Conservation (phyloP, 2,329 filamentous ascomycete genomes). For the Cryphonectria nitschkei region DNA sequence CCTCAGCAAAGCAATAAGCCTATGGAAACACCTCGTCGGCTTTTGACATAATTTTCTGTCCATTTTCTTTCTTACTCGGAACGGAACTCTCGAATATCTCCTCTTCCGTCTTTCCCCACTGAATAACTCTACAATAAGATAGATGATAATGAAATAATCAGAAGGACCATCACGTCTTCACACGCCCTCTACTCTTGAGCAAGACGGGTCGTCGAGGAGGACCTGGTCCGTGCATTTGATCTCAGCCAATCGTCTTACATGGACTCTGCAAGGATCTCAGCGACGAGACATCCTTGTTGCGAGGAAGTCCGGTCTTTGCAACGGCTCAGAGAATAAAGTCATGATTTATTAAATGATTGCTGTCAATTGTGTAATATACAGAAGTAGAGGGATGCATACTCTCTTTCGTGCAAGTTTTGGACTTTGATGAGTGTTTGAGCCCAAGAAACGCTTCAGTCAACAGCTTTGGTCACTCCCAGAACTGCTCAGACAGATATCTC, state of each 20-base stretch:
- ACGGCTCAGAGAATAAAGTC: not conserved
- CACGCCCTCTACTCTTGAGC: not conserved
- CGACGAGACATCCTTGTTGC: not conserved
- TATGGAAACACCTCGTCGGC: too few relatives aligned
- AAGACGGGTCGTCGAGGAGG: not conserved
- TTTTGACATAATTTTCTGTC: too few relatives aligned
- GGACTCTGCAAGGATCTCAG: not conserved
- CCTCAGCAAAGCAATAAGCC: too few relatives aligned
- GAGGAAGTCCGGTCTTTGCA: not conserved
- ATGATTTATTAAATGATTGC: not conserved
- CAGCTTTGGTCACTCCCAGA: too few relatives aligned
- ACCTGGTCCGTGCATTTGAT: not conserved
- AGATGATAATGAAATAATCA: not conserved
- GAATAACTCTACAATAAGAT: too few relatives aligned
- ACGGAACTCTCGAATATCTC: too few relatives aligned
- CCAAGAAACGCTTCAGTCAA: too few relatives aligned
- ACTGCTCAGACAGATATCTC: too few relatives aligned
- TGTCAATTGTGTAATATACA: not conserved
- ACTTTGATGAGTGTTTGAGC: too few relatives aligned
- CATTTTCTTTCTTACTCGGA: too few relatives aligned
- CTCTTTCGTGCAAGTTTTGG: not conserved
- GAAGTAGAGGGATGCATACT: too few relatives aligned
- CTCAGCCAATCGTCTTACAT: not conserved
- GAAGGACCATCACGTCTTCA: not conserved
- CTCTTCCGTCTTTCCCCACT: too few relatives aligned